Percentiles rank a stretch among this genome's conserved stretches.
phyloP scores from a whole-genome alignment of 441 rosid species.

The Eugenia klotzschiana region DNA sequence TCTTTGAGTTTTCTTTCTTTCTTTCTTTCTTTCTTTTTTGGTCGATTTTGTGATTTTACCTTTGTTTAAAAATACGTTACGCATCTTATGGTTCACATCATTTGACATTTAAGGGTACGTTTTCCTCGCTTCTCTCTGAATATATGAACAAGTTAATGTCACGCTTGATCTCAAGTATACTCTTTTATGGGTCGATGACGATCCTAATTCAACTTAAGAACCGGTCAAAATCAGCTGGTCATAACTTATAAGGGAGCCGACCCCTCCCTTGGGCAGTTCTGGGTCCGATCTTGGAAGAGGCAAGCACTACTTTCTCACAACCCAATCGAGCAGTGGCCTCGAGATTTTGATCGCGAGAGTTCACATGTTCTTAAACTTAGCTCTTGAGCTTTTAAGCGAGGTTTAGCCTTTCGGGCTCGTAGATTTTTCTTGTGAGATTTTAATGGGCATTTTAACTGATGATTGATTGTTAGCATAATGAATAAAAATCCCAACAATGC shows the following conservation, averaged over 20 bases:
- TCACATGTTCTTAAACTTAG: not conserved
- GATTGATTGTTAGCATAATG: not conserved
- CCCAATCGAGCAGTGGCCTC: not conserved
- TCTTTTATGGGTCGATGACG: not conserved
- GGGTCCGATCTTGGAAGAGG: not conserved
- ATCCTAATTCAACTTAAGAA: not conserved
- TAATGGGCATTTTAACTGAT: not conserved
- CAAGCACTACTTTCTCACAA: not conserved
- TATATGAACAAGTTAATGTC: not conserved
- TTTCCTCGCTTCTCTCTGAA: not conserved
- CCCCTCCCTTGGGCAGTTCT: not conserved
- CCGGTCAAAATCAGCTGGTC: fast-evolving
- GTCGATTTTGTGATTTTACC: not conserved
- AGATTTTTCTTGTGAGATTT: not conserved
- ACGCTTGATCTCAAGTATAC: not conserved
- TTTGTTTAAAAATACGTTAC: not conserved
- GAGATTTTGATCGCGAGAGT: not conserved
- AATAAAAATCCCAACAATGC: not conserved
- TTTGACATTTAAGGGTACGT: not conserved
- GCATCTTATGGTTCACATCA: not conserved
- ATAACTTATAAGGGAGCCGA: not conserved
- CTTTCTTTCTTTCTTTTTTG: not conserved
- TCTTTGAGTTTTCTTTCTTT: not conserved
- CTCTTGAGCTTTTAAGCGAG: not conserved
- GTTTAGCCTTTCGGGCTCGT: not conserved